phyloP scores from a whole-genome alignment of 441 rosid genomes.

The Gossypium aridum region DNA sequence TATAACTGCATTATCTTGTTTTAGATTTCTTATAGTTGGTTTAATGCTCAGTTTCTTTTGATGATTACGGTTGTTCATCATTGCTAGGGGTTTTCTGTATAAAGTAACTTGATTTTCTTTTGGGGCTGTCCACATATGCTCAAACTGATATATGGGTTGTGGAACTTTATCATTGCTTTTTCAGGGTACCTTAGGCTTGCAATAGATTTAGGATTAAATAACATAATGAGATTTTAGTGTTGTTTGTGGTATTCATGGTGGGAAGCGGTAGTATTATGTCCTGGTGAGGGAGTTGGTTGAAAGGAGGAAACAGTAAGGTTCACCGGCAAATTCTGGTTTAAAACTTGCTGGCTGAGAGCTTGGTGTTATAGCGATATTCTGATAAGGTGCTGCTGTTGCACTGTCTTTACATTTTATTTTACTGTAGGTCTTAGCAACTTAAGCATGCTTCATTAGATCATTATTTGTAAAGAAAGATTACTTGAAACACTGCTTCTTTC shows the following conservation, averaged over 20 bases:
- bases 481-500: not conserved
- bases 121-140: not conserved
- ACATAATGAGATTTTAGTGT: not conserved
- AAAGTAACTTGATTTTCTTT: not conserved
- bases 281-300: conserved; percentile 1
- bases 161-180: not conserved
- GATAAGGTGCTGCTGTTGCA: not conserved
- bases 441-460: not conserved
- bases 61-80: not conserved
- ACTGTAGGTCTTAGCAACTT: not conserved
- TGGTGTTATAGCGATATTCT: not conserved
- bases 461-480: not conserved
- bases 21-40: not conserved
- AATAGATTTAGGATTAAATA: conserved; percentile 1
- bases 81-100: not conserved
- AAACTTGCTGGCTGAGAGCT: not conserved
- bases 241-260: not conserved
- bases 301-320: not conserved
- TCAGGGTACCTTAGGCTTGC: not conserved
- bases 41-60: not conserved
- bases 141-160: conserved; percentile 1
- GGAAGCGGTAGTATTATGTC: not conserved
- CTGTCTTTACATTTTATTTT: not conserved
- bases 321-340: not conserved
- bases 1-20: not conserved